Conservation (phyloP, 805 yeast species). For the Candida xiaguanensis region DNA sequence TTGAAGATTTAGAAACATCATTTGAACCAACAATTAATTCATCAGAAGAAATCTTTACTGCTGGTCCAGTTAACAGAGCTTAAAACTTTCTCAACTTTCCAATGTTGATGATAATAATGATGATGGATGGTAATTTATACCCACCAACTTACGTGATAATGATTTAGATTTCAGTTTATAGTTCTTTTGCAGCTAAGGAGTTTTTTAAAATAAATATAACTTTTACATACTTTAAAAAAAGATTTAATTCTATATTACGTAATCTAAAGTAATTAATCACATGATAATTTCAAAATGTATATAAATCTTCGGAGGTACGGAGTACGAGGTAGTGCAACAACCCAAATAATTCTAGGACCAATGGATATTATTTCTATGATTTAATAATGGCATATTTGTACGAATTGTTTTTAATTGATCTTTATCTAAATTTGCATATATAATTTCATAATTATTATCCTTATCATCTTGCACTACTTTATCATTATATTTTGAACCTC, state of each 20-base stretch:
- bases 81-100: neutral
- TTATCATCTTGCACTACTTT: conserved; percentile 20
- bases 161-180: neutral
- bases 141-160: neutral
- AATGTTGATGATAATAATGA: neutral
- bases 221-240: too few species aligned
- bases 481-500: conserved; percentile 31
- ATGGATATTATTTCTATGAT: conserved; percentile 45
- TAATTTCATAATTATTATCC: conserved; percentile 38
- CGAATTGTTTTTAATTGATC: conserved; percentile 49
- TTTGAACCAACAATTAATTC: conserved; percentile 41
- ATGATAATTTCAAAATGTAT: too few species aligned
- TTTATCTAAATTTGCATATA: conserved; percentile 66
- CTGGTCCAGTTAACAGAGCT: conserved; percentile 39
- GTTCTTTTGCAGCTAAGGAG: too few species aligned
- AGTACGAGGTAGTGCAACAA: neutral
- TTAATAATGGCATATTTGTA: conserved; percentile 70
- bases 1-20: conserved; percentile 14
- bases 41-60: conserved; percentile 40
- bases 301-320: conserved; percentile 1
- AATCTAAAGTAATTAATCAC: too few species aligned
- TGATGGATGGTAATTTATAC: too few species aligned
- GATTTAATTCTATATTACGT: too few species aligned
- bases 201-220: too few species aligned
- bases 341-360: neutral